These are phyloP conservation scores for Chytriomyces hyalinus DNA, from an alignment of 192 early-diverging fungal species.

Conservation along the genomic window DNA sequence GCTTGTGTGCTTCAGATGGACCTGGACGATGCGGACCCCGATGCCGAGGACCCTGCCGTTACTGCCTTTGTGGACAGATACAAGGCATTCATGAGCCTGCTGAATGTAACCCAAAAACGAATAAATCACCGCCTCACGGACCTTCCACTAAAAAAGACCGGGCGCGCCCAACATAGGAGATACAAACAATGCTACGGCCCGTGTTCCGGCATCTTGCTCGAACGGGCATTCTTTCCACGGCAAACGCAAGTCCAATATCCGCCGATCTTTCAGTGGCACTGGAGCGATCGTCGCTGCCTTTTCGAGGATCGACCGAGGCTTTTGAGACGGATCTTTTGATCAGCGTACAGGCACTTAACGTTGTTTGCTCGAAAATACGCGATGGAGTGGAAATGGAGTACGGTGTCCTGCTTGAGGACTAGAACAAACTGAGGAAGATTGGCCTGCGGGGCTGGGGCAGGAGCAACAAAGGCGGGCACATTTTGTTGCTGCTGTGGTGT, in stretches of 20 bases:
- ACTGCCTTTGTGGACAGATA: background rate
- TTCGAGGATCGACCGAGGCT: conserved; percentile 10
- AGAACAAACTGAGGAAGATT: too few relatives aligned
- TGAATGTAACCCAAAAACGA: background rate
- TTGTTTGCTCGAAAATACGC: background rate
- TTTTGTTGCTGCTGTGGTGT: too few relatives aligned
- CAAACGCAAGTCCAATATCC: background rate
- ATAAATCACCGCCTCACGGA: background rate
- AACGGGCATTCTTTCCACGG: conserved; percentile 12
- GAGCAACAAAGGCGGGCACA: too few relatives aligned
- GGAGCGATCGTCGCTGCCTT: conserved; percentile 18
- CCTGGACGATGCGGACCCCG: background rate
- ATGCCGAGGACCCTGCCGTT: background rate
- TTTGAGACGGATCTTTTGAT: conserved; percentile 21
- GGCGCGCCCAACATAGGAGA: background rate
- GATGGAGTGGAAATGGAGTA: conserved; percentile 8
- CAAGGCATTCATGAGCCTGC: background rate
- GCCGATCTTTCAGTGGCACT: conserved; percentile 9
- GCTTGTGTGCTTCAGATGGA: too few relatives aligned
- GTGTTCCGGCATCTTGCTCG: conserved; percentile 21
- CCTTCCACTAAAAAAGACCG: background rate
- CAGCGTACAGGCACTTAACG: background rate
- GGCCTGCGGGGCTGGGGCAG: too few relatives aligned
- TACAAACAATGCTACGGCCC: conserved; percentile 10
- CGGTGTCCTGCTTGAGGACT: conserved; percentile 12